phyloP scores from a whole-genome alignment of 768 basidiomycete genomes.

The Tricholoma furcatifolium region DNA sequence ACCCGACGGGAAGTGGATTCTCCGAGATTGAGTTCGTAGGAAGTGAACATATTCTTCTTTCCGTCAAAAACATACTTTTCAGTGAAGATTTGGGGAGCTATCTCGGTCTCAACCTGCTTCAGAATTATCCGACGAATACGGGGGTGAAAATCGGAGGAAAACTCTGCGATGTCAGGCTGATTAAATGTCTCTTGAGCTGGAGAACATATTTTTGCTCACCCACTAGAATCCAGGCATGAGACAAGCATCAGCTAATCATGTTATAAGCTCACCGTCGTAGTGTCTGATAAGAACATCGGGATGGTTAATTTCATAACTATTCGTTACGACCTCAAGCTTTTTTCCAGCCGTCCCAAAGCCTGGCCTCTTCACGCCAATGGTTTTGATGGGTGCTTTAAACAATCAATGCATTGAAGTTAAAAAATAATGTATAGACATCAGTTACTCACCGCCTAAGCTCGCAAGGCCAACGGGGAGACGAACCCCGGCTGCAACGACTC shows the following conservation, averaged over 20 bases:
- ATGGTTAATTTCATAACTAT: slow-evolving; percentile 14
- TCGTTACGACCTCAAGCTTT: slow-evolving; percentile 22
- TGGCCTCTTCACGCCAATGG: slow-evolving; percentile 34
- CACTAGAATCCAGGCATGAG: slow-evolving; percentile 11
- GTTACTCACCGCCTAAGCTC: too few relatives aligned
- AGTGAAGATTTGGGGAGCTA: slow-evolving; percentile 64
- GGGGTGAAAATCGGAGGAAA: slow-evolving; percentile 24
- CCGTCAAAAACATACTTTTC: slow-evolving; percentile 76
- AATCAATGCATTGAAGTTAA: too few relatives aligned
- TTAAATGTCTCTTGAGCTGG: not conserved
- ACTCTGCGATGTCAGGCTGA: too few relatives aligned
- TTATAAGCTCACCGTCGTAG: slow-evolving; percentile 21
- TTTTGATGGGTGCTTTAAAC: slow-evolving; percentile 26
- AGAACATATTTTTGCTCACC: slow-evolving; percentile 6
- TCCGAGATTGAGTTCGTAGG: slow-evolving; percentile 11
- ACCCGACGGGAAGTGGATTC: slow-evolving; percentile 8
- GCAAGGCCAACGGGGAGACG: too few relatives aligned
- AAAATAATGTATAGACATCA: too few relatives aligned
- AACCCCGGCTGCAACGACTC: too few relatives aligned
- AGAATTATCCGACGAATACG: slow-evolving; percentile 69
- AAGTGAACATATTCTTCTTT: slow-evolving; percentile 41
- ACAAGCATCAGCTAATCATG: not conserved
- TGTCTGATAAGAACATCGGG: slow-evolving; percentile 19
- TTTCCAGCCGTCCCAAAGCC: slow-evolving; percentile 32
- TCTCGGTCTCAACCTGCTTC: slow-evolving; percentile 52